These are phyloP conservation scores for Alopecurus myosuroides DNA, from an alignment of 176 grass and related monocot species.

Conservation along the genomic window DNA sequence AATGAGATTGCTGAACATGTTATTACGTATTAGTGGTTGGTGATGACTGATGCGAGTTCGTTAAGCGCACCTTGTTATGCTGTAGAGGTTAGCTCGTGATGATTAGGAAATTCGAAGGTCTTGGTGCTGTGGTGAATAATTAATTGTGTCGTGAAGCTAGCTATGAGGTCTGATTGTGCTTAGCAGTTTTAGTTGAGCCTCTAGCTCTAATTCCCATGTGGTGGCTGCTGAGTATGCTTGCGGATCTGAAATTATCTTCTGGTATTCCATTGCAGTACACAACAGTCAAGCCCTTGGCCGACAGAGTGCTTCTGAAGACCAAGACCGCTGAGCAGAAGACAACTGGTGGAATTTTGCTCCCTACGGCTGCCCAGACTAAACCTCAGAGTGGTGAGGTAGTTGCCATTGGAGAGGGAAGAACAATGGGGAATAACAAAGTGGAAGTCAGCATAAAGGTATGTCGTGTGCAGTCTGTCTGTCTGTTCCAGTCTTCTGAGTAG, in stretches of 20 bases:
- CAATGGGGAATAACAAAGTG: constrained; percentile 53
- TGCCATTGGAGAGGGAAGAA: constrained; percentile 68
- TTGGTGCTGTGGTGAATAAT: neutral
- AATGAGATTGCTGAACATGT: neutral
- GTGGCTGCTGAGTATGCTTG: neutral
- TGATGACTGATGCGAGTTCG: neutral
- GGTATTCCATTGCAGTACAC: constrained; percentile 51
- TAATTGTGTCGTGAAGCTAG: too few relatives aligned
- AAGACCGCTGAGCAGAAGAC: constrained; percentile 72
- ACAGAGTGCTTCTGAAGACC: constrained; percentile 84
- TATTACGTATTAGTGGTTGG: neutral
- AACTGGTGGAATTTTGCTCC: constrained; percentile 72
- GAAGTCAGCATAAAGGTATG: constrained; percentile 60
- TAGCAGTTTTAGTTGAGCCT: neutral
- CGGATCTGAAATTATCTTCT: neutral
- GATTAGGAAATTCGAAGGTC: neutral
- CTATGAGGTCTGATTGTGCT: too few relatives aligned
- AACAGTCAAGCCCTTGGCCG: constrained; percentile 64
- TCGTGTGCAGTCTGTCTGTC: neutral
- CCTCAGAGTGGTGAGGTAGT: constrained; percentile 77
- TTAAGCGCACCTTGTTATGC: neutral
- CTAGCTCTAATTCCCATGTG: neutral
- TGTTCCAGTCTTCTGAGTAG: neutral
- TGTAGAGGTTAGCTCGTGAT: neutral
- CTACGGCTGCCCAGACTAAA: constrained; percentile 51